These are phyloP conservation scores for Paspalum vaginatum DNA, from an alignment of 176 grass and related monocot genomes.

Conservation along the genomic window DNA sequence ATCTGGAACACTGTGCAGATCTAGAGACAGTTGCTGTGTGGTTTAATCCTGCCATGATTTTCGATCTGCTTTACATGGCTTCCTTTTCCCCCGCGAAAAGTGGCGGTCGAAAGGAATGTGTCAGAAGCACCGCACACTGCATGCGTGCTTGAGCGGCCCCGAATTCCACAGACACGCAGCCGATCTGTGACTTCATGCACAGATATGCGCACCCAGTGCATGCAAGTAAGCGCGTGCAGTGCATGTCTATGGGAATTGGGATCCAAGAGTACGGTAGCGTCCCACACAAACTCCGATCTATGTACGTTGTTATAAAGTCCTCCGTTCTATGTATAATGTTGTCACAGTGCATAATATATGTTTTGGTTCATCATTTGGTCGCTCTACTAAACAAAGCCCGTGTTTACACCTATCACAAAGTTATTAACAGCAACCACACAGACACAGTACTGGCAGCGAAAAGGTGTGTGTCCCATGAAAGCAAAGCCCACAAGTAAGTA, in stretches of 20 bases:
- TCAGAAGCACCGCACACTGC: constrained; percentile 29
- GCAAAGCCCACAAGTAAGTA: neutral
- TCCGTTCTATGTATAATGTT: too few relatives aligned
- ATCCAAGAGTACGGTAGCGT: neutral
- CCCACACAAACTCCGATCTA: too few relatives aligned
- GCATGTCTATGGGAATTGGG: neutral
- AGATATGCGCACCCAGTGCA: neutral
- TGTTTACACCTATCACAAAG: too few relatives aligned
- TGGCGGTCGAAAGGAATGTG: constrained; percentile 48
- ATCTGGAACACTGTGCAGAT: neutral
- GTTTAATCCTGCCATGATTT: constrained; percentile 11
- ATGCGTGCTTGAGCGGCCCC: neutral
- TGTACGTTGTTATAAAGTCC: too few relatives aligned
- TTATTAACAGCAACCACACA: too few relatives aligned
- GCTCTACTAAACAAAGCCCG: too few relatives aligned
- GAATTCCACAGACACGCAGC: constrained; percentile 5
- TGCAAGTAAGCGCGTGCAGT: neutral
- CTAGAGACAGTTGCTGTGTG: neutral
- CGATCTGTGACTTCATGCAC: constrained; percentile 26
- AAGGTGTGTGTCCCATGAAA: constrained; percentile 13
- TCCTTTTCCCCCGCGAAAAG: constrained; percentile 19
- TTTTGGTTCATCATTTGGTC: too few relatives aligned
- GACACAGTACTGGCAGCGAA: too few relatives aligned
- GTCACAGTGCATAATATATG: too few relatives aligned
- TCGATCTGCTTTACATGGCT: constrained; percentile 24